Conservation (phyloP, 306 rosid genomes). For the Cucurbita moschata region DNA sequence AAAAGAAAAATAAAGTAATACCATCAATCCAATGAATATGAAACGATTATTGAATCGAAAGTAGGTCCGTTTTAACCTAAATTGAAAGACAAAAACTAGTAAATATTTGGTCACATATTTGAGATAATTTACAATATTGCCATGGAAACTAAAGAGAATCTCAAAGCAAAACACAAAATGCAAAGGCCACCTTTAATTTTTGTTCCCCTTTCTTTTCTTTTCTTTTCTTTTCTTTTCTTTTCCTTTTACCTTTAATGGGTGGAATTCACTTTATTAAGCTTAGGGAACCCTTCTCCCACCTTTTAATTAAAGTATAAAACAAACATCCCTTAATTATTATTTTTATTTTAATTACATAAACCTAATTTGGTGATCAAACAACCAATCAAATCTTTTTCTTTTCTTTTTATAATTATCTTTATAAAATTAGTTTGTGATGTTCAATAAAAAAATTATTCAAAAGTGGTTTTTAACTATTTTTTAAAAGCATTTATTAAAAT, state of each 20-base stretch:
- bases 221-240: neutral
- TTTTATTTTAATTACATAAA: neutral
- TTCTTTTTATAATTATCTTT: too few species aligned
- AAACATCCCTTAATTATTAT: neutral
- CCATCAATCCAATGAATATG: too few species aligned
- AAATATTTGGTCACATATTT: neutral
- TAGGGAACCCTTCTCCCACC: neutral
- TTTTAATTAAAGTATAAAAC: neutral
- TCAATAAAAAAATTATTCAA: too few species aligned
- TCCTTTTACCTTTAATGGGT: constrained; percentile 1
- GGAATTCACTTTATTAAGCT: neutral
- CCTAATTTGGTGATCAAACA: neutral
- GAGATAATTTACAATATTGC: neutral
- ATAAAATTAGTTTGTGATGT: too few species aligned
- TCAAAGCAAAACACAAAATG: neutral
- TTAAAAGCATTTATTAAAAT: neutral
- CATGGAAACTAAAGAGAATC: neutral
- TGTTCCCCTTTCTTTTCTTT: neutral
- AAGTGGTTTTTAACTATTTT: too few species aligned
- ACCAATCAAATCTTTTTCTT: neutral
- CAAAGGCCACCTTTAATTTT: neutral
- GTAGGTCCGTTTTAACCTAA: too few species aligned
- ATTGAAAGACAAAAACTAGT: neutral
- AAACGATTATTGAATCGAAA: too few species aligned
- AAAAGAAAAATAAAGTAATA: too few species aligned